Evolutionary conservation across 2,329 filamentous ascomycete genomes (phyloP), one percentile per base, ranked within the genome.

Genomic region (Parastagonospora avenae): DNA sequence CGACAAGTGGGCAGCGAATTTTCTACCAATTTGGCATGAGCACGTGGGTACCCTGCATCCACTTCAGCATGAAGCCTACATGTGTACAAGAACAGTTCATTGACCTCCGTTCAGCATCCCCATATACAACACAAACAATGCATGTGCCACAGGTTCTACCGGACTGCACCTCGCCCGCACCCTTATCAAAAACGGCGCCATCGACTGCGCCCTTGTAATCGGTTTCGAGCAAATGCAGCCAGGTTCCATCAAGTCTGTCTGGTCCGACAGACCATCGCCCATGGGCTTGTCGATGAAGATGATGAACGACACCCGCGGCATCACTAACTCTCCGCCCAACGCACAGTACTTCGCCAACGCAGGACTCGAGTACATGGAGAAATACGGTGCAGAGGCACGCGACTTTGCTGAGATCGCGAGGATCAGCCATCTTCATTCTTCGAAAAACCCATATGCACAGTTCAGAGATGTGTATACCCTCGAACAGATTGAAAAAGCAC

Each of bases 11-110:
- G 42, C 92, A 97, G 79, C 86, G 93, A 54, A 91, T 97, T 66
- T 96, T 97, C 77, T 97, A 97, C 77, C 93, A 97, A 77, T 96
- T 97, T 73, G 93, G 93, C 78, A 92, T 97, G 87, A 96, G 91
- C 45, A 82, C 62, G 64, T 68, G 59, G 7, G 64, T 49, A 16
- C 27, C 9, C 6, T 8, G 38, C 29, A 38, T 14, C 4, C 2
- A 4, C 4, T 15, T 24, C 12, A 4, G 28, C 24, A n/a, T 28
- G 7, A 24, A n/a, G 7, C 16, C 15, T 24, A 11, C 2, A 2
- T 45, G 11, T 5, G 11, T 5, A 30, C 2, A 37, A n/a, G 42
- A 14, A 24, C 3, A 24, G 19, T 24, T 5, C 19, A 5, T 44
- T 64, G 31, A 62, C 36, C 87, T 70, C 0, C 1, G 12, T 19